phyloP scores from a whole-genome alignment of 768 basidiomycete genomes.

The Rhodotorula toruloides region DNA sequence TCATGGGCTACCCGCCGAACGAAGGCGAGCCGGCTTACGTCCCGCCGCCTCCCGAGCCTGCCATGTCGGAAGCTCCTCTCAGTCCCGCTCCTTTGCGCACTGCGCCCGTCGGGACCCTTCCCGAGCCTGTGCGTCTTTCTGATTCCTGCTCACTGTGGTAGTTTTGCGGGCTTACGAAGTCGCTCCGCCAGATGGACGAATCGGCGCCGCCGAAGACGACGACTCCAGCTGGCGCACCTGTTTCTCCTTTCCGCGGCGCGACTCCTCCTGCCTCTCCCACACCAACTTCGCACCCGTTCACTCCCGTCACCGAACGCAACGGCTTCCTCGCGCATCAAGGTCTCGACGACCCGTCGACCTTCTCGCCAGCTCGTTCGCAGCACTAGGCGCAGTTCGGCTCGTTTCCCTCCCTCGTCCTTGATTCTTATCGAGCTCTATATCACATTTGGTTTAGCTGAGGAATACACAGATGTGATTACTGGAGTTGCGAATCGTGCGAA shows the following conservation, averaged over 20 bases:
- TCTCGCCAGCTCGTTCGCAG: background rate
- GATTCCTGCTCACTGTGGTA: no score
- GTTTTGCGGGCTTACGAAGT: background rate
- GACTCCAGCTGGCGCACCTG: background rate
- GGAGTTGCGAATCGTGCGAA: no score
- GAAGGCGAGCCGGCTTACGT: background rate
- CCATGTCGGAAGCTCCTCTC: background rate
- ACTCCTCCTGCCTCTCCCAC: background rate
- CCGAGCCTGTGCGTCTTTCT: constrained; percentile 14
- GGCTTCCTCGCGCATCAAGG: background rate
- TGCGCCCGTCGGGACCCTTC: constrained; percentile 4
- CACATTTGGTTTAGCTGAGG: no score
- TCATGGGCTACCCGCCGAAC: constrained; percentile 1
- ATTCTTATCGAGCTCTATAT: background rate
- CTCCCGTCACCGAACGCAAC: background rate
- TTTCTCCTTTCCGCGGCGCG: background rate
- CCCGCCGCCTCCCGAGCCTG: background rate
- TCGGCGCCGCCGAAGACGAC: background rate
- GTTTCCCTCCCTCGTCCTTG: no score
- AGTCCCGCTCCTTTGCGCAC: background rate
- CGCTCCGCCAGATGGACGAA: background rate
- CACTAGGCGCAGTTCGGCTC: no score
- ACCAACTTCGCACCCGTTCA: background rate
- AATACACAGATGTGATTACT: no score
- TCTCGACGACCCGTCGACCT: constrained; percentile 15